A percentile compares a stretch with the other conserved stretches of the same genome.
phyloP scores from a whole-genome alignment of 176 grass and related monocot genomes.

The Alopecurus myosuroides region DNA sequence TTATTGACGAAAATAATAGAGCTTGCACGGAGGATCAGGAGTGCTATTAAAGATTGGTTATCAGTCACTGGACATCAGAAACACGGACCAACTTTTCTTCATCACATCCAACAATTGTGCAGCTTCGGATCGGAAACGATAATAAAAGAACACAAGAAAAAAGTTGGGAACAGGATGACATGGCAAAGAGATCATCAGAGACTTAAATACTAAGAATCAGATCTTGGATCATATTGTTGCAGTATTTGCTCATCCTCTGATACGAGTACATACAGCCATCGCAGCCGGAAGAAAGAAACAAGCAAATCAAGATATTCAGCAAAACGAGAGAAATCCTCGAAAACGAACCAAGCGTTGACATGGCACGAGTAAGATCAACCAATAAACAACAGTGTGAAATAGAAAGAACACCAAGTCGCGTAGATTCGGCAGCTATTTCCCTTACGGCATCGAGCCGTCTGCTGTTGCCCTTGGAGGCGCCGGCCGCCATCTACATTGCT shows the following conservation, averaged over 20 bases:
- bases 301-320: neutral
- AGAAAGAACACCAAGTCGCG: neutral
- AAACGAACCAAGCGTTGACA: no score
- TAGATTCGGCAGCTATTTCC: no score
- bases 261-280: neutral
- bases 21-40: constrained; percentile 26
- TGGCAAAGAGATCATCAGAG: constrained; percentile 39
- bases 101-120: constrained; percentile 36
- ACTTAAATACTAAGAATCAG: constrained; percentile 77
- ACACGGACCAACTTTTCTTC: constrained; percentile 73
- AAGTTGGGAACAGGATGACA: neutral
- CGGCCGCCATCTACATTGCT: neutral
- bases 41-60: constrained; percentile 2
- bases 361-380: neutral
- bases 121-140: neutral
- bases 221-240: constrained; percentile 71
- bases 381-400: neutral
- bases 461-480: neutral
- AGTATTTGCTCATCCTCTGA: constrained; percentile 58
- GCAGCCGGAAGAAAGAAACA: neutral
- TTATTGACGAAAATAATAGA: fast-evolving
- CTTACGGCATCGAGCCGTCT: neutral
- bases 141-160: neutral
- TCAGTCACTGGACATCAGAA: constrained; percentile 60
- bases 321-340: neutral